Evolutionary conservation across 108 stramenopile genomes (phyloP).

Genomic region (Nitzschia sp.): DNA sequence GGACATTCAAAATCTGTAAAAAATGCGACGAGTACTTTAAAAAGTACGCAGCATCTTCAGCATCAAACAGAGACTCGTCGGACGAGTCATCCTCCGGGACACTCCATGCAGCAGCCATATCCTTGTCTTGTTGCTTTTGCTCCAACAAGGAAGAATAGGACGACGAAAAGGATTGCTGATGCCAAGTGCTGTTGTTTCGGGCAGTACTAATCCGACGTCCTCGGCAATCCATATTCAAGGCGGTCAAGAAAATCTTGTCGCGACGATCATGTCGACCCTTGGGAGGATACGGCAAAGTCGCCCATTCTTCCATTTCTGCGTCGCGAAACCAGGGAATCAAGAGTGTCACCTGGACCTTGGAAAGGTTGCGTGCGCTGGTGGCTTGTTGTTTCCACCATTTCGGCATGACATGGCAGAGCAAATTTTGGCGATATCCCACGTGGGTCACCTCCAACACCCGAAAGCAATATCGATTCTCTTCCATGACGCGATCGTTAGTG

Average conservation of each 20-base stretch:
- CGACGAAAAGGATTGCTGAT: too few species aligned
- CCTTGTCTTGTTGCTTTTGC: too few species aligned
- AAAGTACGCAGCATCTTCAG: slow-evolving; percentile 4
- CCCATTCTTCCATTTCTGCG: neutral
- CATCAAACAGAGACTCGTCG: neutral
- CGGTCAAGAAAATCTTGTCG: neutral
- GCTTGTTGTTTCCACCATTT: neutral
- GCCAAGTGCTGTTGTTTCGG: too few species aligned
- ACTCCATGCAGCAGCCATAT: too few species aligned
- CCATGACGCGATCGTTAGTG: neutral
- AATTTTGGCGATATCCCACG: neutral
- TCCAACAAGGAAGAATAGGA: too few species aligned
- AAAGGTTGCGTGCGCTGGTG: neutral
- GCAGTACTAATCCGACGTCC: too few species aligned
- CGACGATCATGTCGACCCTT: neutral
- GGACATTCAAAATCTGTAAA: slow-evolving; percentile 1
- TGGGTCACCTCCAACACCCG: neutral
- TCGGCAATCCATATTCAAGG: neutral
- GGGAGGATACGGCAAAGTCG: neutral
- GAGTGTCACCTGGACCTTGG: neutral
- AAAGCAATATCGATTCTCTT: slow-evolving; percentile 1
- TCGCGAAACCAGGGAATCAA: neutral
- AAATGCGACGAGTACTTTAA: neutral
- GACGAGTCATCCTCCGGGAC: neutral
- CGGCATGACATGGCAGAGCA: neutral